Conservation (phyloP, 1,139 yeast genomes). For the Spencermartinsiella ligniputridi region DNA sequence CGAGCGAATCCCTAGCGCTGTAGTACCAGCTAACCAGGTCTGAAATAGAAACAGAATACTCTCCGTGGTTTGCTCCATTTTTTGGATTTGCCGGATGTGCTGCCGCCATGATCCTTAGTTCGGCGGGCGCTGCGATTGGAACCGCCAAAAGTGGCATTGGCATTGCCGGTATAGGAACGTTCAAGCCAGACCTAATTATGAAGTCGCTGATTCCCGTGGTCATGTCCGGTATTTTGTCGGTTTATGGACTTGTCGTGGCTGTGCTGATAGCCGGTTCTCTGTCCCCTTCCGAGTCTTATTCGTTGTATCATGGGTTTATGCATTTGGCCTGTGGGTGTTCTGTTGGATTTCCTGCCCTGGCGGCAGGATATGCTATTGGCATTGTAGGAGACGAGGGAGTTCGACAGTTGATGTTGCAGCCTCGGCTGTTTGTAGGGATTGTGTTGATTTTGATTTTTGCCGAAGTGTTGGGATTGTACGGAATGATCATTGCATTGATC, state of each 20-base stretch:
- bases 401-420: conserved; percentile 94
- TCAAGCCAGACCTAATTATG: conserved; percentile 75
- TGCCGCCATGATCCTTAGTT: conserved; percentile 81
- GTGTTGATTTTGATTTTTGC: conserved; percentile 82
- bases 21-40: conserved; percentile 5
- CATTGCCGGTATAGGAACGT: conserved; percentile 94
- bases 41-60: conserved; percentile 45
- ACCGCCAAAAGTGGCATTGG: conserved; percentile 99
- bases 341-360: conserved; percentile 94
- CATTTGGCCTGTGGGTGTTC: conserved; percentile 94
- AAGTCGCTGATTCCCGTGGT: conserved; percentile 68
- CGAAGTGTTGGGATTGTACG: conserved; percentile 95
- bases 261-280: conserved; percentile 93
- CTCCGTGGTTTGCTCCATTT: conserved; percentile 90
- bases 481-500: conserved; percentile 79
- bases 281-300: conserved; percentile 68
- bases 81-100: conserved; percentile 96
- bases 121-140: conserved; percentile 97
- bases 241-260: conserved; percentile 93
- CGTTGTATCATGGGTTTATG: conserved; percentile 93
- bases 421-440: conserved; percentile 88
- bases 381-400: conserved; percentile 99
- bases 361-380: conserved; percentile 98
- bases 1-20: not conserved
- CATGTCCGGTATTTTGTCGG: conserved; percentile 97